These are phyloP conservation scores for Vigna hirtella DNA, from an alignment of 306 rosid species.

Conservation along the genomic window DNA sequence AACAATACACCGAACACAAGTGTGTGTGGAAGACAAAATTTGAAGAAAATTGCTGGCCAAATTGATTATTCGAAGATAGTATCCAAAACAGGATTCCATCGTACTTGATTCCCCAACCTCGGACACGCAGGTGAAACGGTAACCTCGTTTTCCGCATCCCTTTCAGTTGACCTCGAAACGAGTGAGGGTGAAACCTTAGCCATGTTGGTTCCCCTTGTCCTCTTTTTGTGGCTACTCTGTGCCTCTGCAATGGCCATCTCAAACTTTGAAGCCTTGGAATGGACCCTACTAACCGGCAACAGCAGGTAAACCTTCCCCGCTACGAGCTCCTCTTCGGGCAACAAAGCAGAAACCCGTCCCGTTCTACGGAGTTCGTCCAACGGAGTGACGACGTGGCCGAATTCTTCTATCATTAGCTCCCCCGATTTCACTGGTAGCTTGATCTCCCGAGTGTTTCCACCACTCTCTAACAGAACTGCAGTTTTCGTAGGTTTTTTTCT, in stretches of 20 bases:
- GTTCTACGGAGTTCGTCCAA: constrained; percentile 53
- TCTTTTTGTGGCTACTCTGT: neutral
- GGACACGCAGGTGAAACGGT: neutral
- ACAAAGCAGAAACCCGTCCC: constrained; percentile 53
- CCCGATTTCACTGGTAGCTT: constrained; percentile 56
- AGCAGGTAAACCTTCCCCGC: constrained; percentile 59
- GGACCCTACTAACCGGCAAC: constrained; percentile 50
- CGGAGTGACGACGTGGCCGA: constrained; percentile 63
- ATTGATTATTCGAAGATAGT: constrained; percentile 53
- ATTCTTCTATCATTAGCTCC: constrained; percentile 71
- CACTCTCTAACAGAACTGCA: constrained; percentile 52
- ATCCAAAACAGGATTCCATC: constrained; percentile 73
- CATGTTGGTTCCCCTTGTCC: constrained; percentile 30
- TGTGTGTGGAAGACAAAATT: neutral
- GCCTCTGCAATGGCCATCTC: constrained; percentile 54
- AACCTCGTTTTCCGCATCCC: neutral
- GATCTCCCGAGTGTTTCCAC: constrained; percentile 51
- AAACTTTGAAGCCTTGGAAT: constrained; percentile 50
- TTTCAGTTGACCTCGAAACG: neutral
- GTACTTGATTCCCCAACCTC: neutral
- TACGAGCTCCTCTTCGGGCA: constrained; percentile 64
- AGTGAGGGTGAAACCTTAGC: constrained; percentile 58
- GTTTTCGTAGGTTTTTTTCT: constrained; percentile 1
- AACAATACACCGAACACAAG: too few species aligned
- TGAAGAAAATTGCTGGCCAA: too few species aligned